Conservation (phyloP, 2,329 filamentous ascomycete genomes). For the Myriosclerotinia curreyana region DNA sequence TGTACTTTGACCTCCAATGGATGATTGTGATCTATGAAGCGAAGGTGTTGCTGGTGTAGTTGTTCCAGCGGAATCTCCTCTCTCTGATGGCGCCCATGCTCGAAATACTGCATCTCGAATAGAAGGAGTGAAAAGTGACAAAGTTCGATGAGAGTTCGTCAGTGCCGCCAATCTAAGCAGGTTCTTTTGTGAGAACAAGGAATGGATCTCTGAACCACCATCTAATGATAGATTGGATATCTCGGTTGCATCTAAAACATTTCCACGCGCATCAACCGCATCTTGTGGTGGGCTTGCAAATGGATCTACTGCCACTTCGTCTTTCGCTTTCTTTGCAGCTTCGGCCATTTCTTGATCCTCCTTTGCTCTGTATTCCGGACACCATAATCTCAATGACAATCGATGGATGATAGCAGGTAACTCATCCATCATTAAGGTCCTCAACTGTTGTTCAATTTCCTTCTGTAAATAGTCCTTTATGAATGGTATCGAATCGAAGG, state of each 20-base stretch:
- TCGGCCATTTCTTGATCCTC: slow-evolving; percentile 55
- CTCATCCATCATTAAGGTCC: slow-evolving; percentile 96
- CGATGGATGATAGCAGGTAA: slow-evolving; percentile 94
- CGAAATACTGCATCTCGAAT: slow-evolving; percentile 88
- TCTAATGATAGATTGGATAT: slow-evolving; percentile 77
- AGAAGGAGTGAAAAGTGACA: slow-evolving; percentile 88
- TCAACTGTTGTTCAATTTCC: slow-evolving; percentile 90
- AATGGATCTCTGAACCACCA: slow-evolving; percentile 75
- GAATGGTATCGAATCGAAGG: slow-evolving; percentile 98
- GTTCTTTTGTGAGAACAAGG: slow-evolving; percentile 94
- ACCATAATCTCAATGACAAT: slow-evolving; percentile 83
- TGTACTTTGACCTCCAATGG: slow-evolving; percentile 53
- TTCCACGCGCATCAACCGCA: slow-evolving; percentile 76
- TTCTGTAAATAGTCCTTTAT: slow-evolving; percentile 95
- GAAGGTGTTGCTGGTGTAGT: slow-evolving; percentile 44
- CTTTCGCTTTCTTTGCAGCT: slow-evolving; percentile 50
- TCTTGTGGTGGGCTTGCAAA: slow-evolving; percentile 77
- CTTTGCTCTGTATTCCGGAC: slow-evolving; percentile 74
- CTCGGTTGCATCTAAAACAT: slow-evolving; percentile 69
- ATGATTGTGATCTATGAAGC: slow-evolving; percentile 62
- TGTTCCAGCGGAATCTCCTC: slow-evolving; percentile 33
- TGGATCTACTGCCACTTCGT: slow-evolving; percentile 63
- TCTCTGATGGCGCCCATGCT: slow-evolving; percentile 79
- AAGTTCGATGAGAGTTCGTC: slow-evolving; percentile 82
- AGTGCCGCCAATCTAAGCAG: slow-evolving; percentile 77